Base-by-base conservation (phyloP, 208 protist species). In the Zelonia costaricensis region DNA sequence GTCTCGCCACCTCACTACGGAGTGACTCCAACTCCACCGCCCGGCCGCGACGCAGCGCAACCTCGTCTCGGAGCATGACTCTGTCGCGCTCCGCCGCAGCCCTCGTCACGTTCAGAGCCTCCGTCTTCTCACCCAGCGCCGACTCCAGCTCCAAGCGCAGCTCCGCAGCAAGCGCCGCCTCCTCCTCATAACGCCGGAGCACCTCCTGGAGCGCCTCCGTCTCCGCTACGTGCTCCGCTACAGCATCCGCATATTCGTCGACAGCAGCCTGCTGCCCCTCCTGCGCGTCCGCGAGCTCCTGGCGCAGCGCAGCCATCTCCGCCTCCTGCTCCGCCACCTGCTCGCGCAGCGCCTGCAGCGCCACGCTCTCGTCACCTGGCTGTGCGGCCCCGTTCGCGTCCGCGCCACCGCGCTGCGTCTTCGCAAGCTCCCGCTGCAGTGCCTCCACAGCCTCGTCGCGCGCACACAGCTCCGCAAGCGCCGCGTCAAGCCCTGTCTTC, bases 281-380 rank as follows among this genome's bases (percentile, higher is more conserved):
- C 49, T 27, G 31, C 1, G 49, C 49, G 7, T 28, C 33, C 5
- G 28, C 49, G 0, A 55, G 49, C 49, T 3, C 30, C 31, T 55
- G 18, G 35, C 30, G 58, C n/a, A 63, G 58, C 28, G 28, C 42
- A 16, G 16, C 23, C 16, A 51, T 38, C 42, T 61, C 55, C 23
- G 35, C 16, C 40, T 61, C 55, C 42, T 49, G 36, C 28, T 46
- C 42, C 39, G 55, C 40, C 8, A 61, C 43, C 42, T 51, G 20
- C 0, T 27, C 36, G 23, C 38, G 23, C 13, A 65, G 47, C 43
- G 16, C 46, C 6, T 40, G 18, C 2, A 47, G 0, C 23, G 4
- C 16, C 4, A n/a, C n/a, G n/a, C n/a, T n/a, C n/a, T n/a, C n/a
- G n/a, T n/a, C n/a, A n/a, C n/a, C n/a, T n/a, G n/a, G n/a, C 36